Conservation (phyloP, 1,139 yeast genomes). For the Meyerozyma elateridarum region DNA sequence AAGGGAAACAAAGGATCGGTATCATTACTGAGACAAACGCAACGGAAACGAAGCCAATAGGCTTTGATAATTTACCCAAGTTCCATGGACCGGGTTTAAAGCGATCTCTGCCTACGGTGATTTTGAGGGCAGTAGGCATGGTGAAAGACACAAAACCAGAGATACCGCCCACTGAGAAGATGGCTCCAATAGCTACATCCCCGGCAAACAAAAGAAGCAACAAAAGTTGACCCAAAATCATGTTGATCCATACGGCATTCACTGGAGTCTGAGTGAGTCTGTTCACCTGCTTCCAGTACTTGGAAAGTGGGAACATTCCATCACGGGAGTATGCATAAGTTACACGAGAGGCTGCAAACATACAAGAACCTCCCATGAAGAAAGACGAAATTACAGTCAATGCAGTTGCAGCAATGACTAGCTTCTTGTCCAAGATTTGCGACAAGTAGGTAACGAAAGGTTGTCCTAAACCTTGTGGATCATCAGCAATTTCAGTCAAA, state of each 20-base stretch:
- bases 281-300: constrained; percentile 51
- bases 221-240: constrained; percentile 51
- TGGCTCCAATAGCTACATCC: constrained; percentile 65
- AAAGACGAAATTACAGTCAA: constrained; percentile 57
- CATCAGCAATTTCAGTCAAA: constrained; percentile 45
- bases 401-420: constrained; percentile 53
- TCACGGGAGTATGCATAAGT: constrained; percentile 69
- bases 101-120: constrained; percentile 48
- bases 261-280: constrained; percentile 60
- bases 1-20: constrained; percentile 66
- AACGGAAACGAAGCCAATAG: constrained; percentile 39
- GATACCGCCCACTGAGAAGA: constrained; percentile 74
- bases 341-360: constrained; percentile 68
- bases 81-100: constrained; percentile 71
- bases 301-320: constrained; percentile 60
- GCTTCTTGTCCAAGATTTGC: constrained; percentile 43
- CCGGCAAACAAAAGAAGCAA: constrained; percentile 64
- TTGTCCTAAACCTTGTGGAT: constrained; percentile 54
- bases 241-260: constrained; percentile 65
- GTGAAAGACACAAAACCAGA: constrained; percentile 68
- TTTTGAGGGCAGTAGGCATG: constrained; percentile 60
- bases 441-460: constrained; percentile 58
- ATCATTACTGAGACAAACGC: constrained; percentile 57
- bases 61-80: constrained; percentile 51
- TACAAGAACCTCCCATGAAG: constrained; percentile 67